Evolutionary conservation across 1,139 yeast species (phyloP).

Genomic region (Diutina sp.): DNA sequence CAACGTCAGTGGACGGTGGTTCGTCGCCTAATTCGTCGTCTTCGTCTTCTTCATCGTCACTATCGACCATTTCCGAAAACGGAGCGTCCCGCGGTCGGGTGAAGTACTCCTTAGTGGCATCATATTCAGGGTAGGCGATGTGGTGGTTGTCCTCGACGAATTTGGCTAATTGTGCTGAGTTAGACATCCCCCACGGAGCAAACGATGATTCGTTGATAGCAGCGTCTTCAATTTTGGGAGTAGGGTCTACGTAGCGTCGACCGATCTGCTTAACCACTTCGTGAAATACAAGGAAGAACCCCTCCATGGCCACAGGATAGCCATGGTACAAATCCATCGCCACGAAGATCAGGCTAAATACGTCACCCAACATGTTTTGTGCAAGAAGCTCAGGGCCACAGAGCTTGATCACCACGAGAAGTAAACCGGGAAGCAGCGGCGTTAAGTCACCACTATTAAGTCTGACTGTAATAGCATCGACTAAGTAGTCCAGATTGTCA

Average conservation of each 20-base stretch:
- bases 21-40: not conserved
- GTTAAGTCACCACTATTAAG: conserved; percentile 53
- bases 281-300: conserved; percentile 61
- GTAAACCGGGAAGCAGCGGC: conserved; percentile 60
- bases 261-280: conserved; percentile 47
- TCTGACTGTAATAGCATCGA: conserved; percentile 61
- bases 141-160: not conserved
- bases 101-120: not conserved
- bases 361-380: conserved; percentile 51
- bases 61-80: not conserved
- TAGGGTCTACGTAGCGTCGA: not conserved
- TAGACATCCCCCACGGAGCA: not conserved
- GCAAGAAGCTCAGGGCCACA: conserved; percentile 53
- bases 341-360: conserved; percentile 61
- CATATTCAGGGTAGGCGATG: not conserved
- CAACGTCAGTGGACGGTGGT: not conserved
- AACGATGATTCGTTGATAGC: not conserved
- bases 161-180: not conserved
- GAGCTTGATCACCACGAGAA: conserved; percentile 52
- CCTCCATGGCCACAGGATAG: conserved; percentile 56
- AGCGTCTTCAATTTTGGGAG: not conserved
- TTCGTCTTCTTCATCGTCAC: not conserved
- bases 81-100: not conserved
- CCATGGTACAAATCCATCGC: conserved; percentile 79
- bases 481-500: conserved; percentile 66